Base-by-base conservation (phyloP, 2,329 filamentous ascomycete species). In the Trichoderma koningii region DNA sequence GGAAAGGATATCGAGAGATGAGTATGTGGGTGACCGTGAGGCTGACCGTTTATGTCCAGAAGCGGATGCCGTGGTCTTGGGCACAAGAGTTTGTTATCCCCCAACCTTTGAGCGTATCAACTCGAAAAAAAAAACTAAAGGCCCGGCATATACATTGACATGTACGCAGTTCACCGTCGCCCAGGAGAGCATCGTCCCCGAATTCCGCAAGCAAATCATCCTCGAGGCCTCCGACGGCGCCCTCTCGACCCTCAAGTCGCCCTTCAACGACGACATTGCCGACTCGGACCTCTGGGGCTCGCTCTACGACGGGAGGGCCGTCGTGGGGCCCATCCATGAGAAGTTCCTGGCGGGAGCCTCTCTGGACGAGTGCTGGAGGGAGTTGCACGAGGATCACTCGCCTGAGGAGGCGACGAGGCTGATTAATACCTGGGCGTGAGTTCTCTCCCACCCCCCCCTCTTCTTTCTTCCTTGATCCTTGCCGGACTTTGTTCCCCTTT, bases 201-300 rank as follows among this genome's bases (percentile, higher is more conserved):
- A 79, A 3, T 73, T 71, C 52, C 73, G 76, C 42, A 81, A 81
- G 69, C 71, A 80, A 55, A 67, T 76, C 15, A 71, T 83, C 34
- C 69, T 83, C 19, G 69, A 76, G 41, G 73, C 79, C 15, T 71
- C 66, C 3, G 82, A 84, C 66, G 82, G 82, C 3, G 82, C 76
- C 5, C 65, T 73, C 15, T 74, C 77, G 3, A 84, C 82, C 0
- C 70, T 81, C 63, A 84, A 84, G 78, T 78, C 79, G 0, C 71
- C 75, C 0, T 80, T 81, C 66, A 77, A 82, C 67, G 80, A 82
- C 64, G 71, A 76, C 30, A 71, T 82, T 21, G 47, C 30, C 66
- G 75, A 72, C 60, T 73, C 76, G 23, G 76, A 66, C 7, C 70
- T 81, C 21, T 82, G 80, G 80, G 77, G 78, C 2, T 68, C 69